phyloP scores from a whole-genome alignment of 139 green algal species.

The Eudorina sp. region DNA sequence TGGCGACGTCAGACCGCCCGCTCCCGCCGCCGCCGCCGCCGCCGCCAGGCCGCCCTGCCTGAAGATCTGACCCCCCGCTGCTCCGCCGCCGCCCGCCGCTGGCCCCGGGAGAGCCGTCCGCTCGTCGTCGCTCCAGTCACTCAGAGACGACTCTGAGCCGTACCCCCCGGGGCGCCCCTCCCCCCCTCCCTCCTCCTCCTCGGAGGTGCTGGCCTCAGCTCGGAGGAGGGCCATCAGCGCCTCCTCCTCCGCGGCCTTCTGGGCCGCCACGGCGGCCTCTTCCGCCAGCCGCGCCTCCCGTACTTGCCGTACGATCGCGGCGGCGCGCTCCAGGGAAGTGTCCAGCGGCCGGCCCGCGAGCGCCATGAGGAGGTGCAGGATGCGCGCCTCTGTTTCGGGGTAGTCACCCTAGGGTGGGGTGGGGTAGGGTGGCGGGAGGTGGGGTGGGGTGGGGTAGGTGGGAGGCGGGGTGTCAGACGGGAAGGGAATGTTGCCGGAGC shows the following conservation, averaged over 20 bases:
- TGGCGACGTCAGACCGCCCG: not conserved
- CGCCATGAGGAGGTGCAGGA: constrained; percentile 16
- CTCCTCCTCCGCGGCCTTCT: not conserved
- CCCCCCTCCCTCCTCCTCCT: not conserved
- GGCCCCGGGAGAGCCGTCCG: too few relatives aligned
- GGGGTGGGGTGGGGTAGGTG: too few relatives aligned
- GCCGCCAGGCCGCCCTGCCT: not conserved
- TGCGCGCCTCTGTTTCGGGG: not conserved
- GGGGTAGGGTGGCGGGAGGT: not conserved
- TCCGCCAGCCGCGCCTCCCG: not conserved
- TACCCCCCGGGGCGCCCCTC: not conserved
- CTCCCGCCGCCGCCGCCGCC: not conserved
- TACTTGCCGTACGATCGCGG: not conserved
- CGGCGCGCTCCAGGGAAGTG: not conserved
- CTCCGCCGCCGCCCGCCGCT: not conserved
- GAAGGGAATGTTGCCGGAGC: too few relatives aligned
- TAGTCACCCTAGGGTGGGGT: constrained; percentile 29
- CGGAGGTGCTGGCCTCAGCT: not conserved
- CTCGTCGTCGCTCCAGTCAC: constrained; percentile 28
- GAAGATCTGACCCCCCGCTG: not conserved
- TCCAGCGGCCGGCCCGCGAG: constrained; percentile 12
- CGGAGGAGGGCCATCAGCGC: not conserved
- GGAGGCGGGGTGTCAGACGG: too few relatives aligned
- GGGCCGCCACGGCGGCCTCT: not conserved
- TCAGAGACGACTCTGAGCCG: not conserved